Percentiles rank a stretch among this genome's conserved stretches.
Evolutionary conservation across 345 rosid genomes (phyloP).

Genomic region (Laguncularia racemosa): DNA sequence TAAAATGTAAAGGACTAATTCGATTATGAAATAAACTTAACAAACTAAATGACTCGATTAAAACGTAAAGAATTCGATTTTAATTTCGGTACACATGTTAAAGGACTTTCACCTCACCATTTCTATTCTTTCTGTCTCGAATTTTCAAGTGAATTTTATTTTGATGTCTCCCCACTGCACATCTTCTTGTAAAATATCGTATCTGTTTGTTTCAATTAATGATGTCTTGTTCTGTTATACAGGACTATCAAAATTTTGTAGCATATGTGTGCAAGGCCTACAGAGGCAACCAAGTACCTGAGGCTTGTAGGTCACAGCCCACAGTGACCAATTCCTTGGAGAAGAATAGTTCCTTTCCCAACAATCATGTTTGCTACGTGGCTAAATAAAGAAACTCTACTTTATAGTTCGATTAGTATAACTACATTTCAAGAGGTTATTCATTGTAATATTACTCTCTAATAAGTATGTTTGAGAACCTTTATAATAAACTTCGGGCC

Average conservation of each 20-base stretch:
- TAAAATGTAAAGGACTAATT: too few species aligned
- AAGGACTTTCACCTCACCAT: too few species aligned
- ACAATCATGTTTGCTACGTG: neutral
- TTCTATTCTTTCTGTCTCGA: too few species aligned
- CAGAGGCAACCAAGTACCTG: constrained; percentile 15
- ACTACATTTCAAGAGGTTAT: too few species aligned
- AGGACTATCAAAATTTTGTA: constrained; percentile 22
- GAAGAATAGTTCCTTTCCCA: neutral
- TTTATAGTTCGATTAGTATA: neutral
- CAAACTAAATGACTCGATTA: too few species aligned
- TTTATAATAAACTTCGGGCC: too few species aligned
- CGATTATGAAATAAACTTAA: too few species aligned
- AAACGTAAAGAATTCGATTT: too few species aligned
- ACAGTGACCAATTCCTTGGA: neutral
- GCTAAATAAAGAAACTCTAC: neutral
- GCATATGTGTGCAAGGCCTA: constrained; percentile 28
- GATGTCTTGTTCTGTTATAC: neutral
- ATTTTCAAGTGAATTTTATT: neutral
- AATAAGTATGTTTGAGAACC: too few species aligned
- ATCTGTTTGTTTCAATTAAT: neutral
- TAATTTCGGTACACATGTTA: too few species aligned
- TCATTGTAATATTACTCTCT: too few species aligned
- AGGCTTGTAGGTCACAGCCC: constrained; percentile 13
- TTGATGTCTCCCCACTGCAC: neutral
- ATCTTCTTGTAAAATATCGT: neutral